These are phyloP conservation scores for Moesziomyces antarcticus DNA, from an alignment of 1,284 basidiomycete genomes.

Conservation along the genomic window DNA sequence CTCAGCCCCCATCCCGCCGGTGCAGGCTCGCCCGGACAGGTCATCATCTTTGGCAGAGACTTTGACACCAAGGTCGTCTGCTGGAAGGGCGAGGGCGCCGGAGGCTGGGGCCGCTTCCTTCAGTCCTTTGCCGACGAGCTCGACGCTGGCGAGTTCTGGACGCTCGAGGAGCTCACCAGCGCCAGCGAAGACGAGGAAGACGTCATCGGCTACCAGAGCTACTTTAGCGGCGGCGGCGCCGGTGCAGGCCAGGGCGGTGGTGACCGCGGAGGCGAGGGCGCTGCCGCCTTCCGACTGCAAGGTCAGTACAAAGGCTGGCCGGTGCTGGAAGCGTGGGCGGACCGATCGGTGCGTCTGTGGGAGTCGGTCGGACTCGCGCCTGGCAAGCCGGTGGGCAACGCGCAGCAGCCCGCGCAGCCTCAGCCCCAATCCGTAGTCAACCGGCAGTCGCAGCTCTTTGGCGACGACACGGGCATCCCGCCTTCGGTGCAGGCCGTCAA, in stretches of 20 bases:
- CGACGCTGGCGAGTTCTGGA: slow-evolving; percentile 78
- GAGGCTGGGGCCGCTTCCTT: slow-evolving; percentile 95
- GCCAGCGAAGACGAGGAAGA: slow-evolving; percentile 62
- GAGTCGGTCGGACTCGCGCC: slow-evolving; percentile 54
- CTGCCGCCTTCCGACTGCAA: slow-evolving; percentile 54
- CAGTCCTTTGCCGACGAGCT: slow-evolving; percentile 92
- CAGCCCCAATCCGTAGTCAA: slow-evolving; percentile 31
- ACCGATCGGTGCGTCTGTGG: slow-evolving; percentile 61
- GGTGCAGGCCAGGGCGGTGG: slow-evolving; percentile 58
- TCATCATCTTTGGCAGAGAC: slow-evolving; percentile 96
- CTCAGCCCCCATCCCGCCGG: slow-evolving; percentile 76
- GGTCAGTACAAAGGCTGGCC: slow-evolving; percentile 66
- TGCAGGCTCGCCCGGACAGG: slow-evolving; percentile 82
- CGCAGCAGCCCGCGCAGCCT: slow-evolving; percentile 20
- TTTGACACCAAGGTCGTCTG: slow-evolving; percentile 98
- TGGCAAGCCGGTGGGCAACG: slow-evolving; percentile 43
- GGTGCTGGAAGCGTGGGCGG: slow-evolving; percentile 65
- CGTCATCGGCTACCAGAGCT: slow-evolving; percentile 63
- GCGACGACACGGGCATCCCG: slow-evolving; percentile 26
- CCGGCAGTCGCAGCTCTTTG: slow-evolving; percentile 32
- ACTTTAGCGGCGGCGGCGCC: slow-evolving; percentile 60
- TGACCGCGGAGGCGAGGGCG: slow-evolving; percentile 60
- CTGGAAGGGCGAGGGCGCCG: slow-evolving; percentile 76
- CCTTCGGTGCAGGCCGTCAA: slow-evolving; percentile 29
- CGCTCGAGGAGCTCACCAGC: slow-evolving; percentile 45